Evolutionary conservation across 805 yeast genomes (phyloP), one percentile per base, ranked within the genome.

Genomic region (Lipomyces yamadae): DNA sequence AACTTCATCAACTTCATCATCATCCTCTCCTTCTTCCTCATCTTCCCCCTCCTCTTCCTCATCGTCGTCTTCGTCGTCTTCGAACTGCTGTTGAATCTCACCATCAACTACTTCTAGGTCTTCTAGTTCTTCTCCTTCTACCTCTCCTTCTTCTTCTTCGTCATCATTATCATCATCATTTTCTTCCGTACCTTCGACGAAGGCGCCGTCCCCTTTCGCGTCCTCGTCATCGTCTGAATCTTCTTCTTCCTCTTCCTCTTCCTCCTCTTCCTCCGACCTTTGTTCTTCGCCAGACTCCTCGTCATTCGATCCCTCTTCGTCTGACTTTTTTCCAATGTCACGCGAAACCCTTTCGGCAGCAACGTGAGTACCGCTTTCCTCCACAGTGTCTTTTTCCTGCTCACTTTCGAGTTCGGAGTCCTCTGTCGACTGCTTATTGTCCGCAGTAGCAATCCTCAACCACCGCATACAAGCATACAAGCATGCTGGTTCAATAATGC

Each of bases 381-480:
- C 34, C 8, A 18, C 32, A 53, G 13, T 33, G 7, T 53, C 56
- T 33, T 24, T 29, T 13, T 24, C 34, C 56, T 15, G 10, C 24
- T 8, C 48, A 24, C 48, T 42, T 3, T 42, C 48, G 18, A 15
- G 7, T 4, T 7, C 13, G 13, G 32, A 32, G 30, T 32, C 11
- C 2, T 11, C 32, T 6, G 15, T 52, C 13, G 32, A 13, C 30
- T 24, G 32, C n/a, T 32, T 50, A 8, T 57, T 8, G 13, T 62
- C 68, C 13, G 55, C 58, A 33, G 54, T 63, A 18, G 33, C 35
- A 32, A 39, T 48, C 56, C 54, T 56, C 64, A 67, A 35, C 42
- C 66, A 67, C 58, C 48, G 18, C 70, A 66, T 66, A 52, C 70
- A 64, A 18, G 70, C 60, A 29, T 62, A 67, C 8, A 67, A 61